These are phyloP conservation scores for Pigoraptor vietnamica DNA, from an alignment of 78 protist genomes.

Conservation along the genomic window DNA sequence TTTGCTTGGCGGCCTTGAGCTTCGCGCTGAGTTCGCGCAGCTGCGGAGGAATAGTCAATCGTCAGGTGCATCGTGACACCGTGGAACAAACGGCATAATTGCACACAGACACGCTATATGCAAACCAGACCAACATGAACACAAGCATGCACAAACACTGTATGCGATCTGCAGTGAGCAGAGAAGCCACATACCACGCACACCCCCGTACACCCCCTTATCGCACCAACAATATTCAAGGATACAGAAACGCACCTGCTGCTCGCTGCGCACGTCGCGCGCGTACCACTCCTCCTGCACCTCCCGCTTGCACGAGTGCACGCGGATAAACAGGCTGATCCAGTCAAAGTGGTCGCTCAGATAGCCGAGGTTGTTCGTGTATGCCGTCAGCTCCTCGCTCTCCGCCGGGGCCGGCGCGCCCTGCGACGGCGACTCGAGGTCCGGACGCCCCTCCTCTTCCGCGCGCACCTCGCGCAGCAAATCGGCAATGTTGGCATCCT, in stretches of 20 bases:
- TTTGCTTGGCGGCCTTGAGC: background rate
- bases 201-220: too few relatives aligned
- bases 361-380: constrained; percentile 43
- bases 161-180: background rate
- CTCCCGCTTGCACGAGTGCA: constrained; percentile 1
- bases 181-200: too few relatives aligned
- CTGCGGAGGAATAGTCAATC: too few relatives aligned
- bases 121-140: background rate
- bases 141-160: background rate
- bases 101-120: too few relatives aligned
- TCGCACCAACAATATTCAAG: too few relatives aligned
- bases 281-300: constrained; percentile 19
- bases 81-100: too few relatives aligned
- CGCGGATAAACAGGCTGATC: background rate
- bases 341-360: constrained; percentile 32
- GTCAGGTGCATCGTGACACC: too few relatives aligned
- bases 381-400: constrained; percentile 10
- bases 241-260: background rate
- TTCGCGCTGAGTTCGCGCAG: background rate
- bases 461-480: background rate
- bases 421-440: background rate
- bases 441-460: background rate
- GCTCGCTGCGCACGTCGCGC: background rate
- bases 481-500: background rate
- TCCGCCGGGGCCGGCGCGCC: background rate